Evolutionary conservation across 2,329 filamentous ascomycete genomes (phyloP).

Genomic region (Verticillium longisporum): DNA sequence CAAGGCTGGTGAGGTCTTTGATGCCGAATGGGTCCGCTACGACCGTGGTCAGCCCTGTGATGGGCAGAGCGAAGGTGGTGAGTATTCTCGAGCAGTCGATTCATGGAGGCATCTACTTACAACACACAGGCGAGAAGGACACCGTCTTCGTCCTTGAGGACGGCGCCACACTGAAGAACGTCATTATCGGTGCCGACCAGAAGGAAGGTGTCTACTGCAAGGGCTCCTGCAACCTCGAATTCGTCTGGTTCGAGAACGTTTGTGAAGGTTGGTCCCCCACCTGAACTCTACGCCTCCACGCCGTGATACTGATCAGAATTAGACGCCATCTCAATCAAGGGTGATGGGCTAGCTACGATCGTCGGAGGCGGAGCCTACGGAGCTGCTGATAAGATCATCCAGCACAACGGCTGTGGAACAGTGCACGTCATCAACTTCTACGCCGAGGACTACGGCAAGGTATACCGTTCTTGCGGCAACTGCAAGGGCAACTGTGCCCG

Average conservation of each 20-base stretch:
- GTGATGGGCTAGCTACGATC: constrained; percentile 28
- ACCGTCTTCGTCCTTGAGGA: constrained; percentile 33
- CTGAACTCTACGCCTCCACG: constrained; percentile 1
- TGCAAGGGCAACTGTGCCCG: constrained; percentile 21
- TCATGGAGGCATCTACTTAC: neutral
- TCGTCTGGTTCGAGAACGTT: constrained; percentile 40
- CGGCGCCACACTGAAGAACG: constrained; percentile 35
- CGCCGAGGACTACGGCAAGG: constrained; percentile 39
- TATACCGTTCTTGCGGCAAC: constrained; percentile 30
- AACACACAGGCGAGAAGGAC: constrained; percentile 16
- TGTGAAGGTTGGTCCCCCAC: constrained; percentile 32
- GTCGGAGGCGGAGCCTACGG: constrained; percentile 34
- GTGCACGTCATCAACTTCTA: constrained; percentile 33
- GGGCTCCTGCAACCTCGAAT: constrained; percentile 31
- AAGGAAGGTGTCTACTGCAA: constrained; percentile 37
- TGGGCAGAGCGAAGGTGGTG: constrained; percentile 33
- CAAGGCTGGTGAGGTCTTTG: constrained; percentile 8
- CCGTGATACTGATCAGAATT: neutral
- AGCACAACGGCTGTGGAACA: constrained; percentile 38
- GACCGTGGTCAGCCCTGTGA: constrained; percentile 33
- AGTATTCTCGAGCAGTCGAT: neutral
- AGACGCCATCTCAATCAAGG: constrained; percentile 13
- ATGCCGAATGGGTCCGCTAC: constrained; percentile 15
- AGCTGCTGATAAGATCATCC: constrained; percentile 35
- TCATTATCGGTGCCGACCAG: constrained; percentile 36